phyloP scores from a whole-genome alignment of 2,329 filamentous ascomycete species.

The Phymatotrichopsis omnivora region DNA sequence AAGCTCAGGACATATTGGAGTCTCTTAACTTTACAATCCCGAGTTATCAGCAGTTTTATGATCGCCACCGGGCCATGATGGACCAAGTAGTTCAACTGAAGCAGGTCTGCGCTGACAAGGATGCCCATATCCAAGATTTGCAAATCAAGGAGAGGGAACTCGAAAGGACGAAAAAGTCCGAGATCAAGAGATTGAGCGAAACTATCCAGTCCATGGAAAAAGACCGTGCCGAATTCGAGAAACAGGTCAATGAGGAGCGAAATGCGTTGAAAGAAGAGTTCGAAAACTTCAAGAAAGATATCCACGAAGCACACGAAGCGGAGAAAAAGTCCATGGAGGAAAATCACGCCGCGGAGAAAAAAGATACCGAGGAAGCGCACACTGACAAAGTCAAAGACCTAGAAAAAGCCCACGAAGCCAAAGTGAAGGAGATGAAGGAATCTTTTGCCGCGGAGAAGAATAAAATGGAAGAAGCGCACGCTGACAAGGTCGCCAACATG shows the following conservation, averaged over 20 bases:
- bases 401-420: conserved; percentile 17
- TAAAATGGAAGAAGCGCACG: conserved; percentile 32
- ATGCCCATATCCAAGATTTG: conserved; percentile 43
- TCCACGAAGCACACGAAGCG: conserved; percentile 35
- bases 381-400: conserved; percentile 17
- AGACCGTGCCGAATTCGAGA: conserved; percentile 33
- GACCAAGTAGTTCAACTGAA: conserved; percentile 22
- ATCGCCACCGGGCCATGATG: conserved; percentile 23
- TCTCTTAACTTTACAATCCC: conserved; percentile 24
- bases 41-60: conserved; percentile 24
- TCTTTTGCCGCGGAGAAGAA: conserved; percentile 46
- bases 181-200: conserved; percentile 40
- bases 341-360: conserved; percentile 34
- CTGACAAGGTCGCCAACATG: conserved; percentile 15
- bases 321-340: conserved; percentile 39
- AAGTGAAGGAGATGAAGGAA: conserved; percentile 13
- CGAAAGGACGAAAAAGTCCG: conserved; percentile 39
- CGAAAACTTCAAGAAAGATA: conserved; percentile 35
- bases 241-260: conserved; percentile 17
- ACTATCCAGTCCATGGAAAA: conserved; percentile 45
- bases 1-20: conserved; percentile 22
- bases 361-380: conserved; percentile 17
- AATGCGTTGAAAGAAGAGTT: conserved; percentile 39
- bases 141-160: conserved; percentile 47
- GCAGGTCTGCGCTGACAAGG: conserved; percentile 31